These are phyloP conservation scores for Trichoderma virens DNA, from an alignment of 495 filamentous ascomycete genomes.

Conservation along the genomic window DNA sequence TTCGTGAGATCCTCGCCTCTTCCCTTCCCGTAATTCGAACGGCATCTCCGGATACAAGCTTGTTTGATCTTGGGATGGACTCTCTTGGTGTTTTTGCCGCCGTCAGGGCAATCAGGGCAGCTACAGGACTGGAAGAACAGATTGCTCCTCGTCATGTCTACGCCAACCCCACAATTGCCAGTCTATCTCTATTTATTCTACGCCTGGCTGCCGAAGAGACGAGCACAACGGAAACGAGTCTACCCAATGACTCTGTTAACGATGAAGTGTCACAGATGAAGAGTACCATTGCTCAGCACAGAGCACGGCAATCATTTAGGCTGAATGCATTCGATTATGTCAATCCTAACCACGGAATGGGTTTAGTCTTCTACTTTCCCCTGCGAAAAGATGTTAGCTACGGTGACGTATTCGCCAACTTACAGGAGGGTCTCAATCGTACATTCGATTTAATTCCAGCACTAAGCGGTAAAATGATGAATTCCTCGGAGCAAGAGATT, in stretches of 20 bases:
- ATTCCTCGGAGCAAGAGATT: constrained; percentile 23
- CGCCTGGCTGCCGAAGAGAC: constrained; percentile 13
- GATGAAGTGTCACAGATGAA: no score
- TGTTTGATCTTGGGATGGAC: constrained; percentile 25
- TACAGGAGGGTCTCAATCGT: constrained; percentile 24
- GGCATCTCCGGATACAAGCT: constrained; percentile 17
- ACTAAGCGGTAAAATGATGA: constrained; percentile 24
- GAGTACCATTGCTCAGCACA: constrained; percentile 19
- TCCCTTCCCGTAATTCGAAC: constrained; percentile 16
- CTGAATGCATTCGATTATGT: constrained; percentile 25
- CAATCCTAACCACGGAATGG: constrained; percentile 22
- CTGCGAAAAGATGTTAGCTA: constrained; percentile 18
- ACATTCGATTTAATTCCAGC: constrained; percentile 24
- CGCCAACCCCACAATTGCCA: constrained; percentile 22
- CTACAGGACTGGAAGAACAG: constrained; percentile 19
- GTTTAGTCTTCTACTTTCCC: constrained; percentile 23
- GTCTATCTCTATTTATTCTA: constrained; percentile 18
- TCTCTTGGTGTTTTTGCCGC: constrained; percentile 23
- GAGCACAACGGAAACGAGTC: constrained; percentile 6
- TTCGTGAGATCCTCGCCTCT: constrained; percentile 16
- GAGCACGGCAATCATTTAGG: constrained; percentile 18
- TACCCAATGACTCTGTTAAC: no score
- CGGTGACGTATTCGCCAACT: constrained; percentile 18
- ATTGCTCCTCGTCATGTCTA: constrained; percentile 24
- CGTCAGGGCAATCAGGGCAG: constrained; percentile 19